Conservation (phyloP, 768 basidiomycete genomes). For the Rhizopogon vinicolor region DNA sequence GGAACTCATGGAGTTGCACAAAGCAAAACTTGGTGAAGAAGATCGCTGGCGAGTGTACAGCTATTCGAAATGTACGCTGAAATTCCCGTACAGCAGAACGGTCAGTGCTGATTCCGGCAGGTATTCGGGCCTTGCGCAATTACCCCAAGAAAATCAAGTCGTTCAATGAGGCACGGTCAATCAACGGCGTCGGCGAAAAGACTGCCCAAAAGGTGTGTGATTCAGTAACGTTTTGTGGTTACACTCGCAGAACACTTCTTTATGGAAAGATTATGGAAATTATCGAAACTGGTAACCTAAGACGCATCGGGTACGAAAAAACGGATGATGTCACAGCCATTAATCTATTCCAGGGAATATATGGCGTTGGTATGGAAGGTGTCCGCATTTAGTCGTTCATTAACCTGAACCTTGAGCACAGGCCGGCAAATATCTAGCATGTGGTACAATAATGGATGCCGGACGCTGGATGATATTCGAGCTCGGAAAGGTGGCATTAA, state of each 20-base stretch:
- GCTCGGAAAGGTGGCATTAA: conserved; percentile 57
- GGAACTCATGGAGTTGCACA: conserved; percentile 63
- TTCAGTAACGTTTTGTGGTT: neutral
- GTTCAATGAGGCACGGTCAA: conserved; percentile 51
- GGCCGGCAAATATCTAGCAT: conserved; percentile 61
- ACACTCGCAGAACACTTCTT: neutral
- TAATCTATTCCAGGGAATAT: conserved; percentile 70
- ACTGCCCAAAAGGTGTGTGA: conserved; percentile 66
- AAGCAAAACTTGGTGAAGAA: conserved; percentile 52
- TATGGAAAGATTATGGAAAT: conserved; percentile 72
- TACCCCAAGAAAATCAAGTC: conserved; percentile 56
- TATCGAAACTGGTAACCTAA: conserved; percentile 64
- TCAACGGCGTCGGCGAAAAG: conserved; percentile 66
- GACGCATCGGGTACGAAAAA: conserved; percentile 61
- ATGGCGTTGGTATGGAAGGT: conserved; percentile 69
- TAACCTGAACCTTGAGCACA: conserved; percentile 19
- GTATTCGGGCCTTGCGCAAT: conserved; percentile 51
- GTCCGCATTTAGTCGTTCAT: neutral
- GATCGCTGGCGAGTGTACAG: conserved; percentile 65
- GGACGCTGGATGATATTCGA: conserved; percentile 72
- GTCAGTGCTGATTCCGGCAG: conserved; percentile 29
- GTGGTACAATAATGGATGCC: conserved; percentile 75
- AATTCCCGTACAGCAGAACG: too few species aligned
- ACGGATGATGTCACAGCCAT: conserved; percentile 58
- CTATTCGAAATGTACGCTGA: conserved; percentile 57